Conservation (phyloP, 208 protist species). For the Naegleria lovaniensis region DNA sequence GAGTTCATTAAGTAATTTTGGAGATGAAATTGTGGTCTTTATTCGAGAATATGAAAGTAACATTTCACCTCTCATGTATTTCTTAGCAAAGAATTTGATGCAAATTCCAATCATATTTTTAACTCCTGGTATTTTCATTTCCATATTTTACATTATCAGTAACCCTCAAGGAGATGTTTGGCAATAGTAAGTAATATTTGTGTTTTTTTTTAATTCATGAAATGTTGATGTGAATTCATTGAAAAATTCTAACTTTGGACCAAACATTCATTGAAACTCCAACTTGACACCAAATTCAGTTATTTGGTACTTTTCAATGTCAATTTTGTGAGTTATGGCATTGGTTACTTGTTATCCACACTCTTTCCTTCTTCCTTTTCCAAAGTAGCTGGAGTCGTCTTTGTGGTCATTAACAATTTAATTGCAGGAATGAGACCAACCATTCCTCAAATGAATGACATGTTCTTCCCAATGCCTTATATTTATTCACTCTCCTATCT, state of each 20-base stretch:
- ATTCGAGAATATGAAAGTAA: not conserved
- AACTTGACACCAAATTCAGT: too few relatives aligned
- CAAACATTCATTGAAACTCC: too few relatives aligned
- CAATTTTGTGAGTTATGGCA: not conserved
- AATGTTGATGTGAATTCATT: too few relatives aligned
- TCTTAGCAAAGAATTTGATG: not conserved
- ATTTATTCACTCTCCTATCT: not conserved
- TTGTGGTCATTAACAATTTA: not conserved
- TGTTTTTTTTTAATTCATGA: too few relatives aligned
- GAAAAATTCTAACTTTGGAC: too few relatives aligned
- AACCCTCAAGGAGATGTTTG: not conserved
- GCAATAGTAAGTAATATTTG: not conserved
- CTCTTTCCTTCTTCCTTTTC: not conserved
- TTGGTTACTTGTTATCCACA: not conserved
- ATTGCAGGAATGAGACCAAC: slow-evolving; percentile 1
- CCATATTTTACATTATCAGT: not conserved
- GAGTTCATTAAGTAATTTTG: not conserved
- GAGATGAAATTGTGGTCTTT: slow-evolving; percentile 9
- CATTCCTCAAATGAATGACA: not conserved
- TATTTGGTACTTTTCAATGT: not conserved
- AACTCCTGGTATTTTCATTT: not conserved
- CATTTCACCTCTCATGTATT: not conserved
- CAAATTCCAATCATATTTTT: not conserved
- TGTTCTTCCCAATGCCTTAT: not conserved
- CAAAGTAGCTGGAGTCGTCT: not conserved